Evolutionary conservation across 768 basidiomycete genomes (phyloP), one percentile per base, ranked within the genome.

Genomic region (Pulveroboletus ravenelii): DNA sequence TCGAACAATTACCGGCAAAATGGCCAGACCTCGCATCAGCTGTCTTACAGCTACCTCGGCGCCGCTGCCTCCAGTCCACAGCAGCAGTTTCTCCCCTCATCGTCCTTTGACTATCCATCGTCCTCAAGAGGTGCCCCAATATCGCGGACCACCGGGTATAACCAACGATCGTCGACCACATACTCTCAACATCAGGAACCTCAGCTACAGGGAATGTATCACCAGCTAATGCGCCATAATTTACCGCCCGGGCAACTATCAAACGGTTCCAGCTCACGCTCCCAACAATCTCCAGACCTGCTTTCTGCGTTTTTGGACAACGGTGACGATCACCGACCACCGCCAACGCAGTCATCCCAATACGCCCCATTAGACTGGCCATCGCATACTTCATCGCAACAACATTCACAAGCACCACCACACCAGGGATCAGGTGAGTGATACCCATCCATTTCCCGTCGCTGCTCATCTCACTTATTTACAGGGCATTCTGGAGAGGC

Each of bases 341-440:
- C 62, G 7, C 52, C 54, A 41, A 54, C 51, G 47, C 60, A 57
- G 23, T 17, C 63, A 12, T 55, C 67, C 1, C 65, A 65, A 13
- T 69, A 60, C 10, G 43, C 35, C 5, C 41, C 68, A 29, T 20
- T 69, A n/a, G 68, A 69, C 45, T 69, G 68, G 68, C 68, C 68
- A 17, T 63, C 69, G 6, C 68, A 69, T 47, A 56, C 53, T 8
- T 48, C 66, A 3, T 44, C 59, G n/a, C 67, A 60, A 37, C 58
- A 53, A 39, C 53, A 59, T n/a, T 13, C 50, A 18, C 67, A 55
- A 47, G 27, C 41, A 32, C 53, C 57, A 31, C 48, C 54, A 43
- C 64, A 55, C 27, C 64, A 70, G 40, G 62, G 64, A 44, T 50
- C 60, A 47, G 64, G 65, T 64, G 39, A 14, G 57, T 41, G 36